Evolutionary conservation across 2,329 filamentous ascomycete species (phyloP).

Genomic region (Sporothrix variecibatus): DNA sequence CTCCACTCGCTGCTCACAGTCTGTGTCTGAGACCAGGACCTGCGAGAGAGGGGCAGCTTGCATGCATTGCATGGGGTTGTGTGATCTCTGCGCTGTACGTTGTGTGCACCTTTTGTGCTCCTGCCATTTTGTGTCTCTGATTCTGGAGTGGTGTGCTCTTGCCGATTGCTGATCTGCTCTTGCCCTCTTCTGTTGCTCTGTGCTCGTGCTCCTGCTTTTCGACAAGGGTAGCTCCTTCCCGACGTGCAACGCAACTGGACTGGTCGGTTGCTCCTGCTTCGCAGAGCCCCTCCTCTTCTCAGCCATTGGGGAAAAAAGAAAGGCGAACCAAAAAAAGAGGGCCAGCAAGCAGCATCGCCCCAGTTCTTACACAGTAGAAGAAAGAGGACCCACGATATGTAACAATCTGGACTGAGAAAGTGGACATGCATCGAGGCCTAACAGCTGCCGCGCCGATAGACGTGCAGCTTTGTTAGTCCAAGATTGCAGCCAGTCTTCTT

Average conservation of each 20-base stretch:
- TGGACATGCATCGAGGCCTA: constrained; percentile 13
- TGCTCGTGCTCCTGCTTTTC: constrained; percentile 2
- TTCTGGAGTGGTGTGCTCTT: background rate
- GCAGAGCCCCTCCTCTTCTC: background rate
- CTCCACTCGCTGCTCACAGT: background rate
- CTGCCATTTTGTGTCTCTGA: background rate
- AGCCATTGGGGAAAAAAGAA: constrained; percentile 1
- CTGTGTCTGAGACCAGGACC: background rate
- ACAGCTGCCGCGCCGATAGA: constrained; percentile 1
- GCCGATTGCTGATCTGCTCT: background rate
- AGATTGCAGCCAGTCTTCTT: background rate
- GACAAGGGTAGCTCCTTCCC: constrained; percentile 11
- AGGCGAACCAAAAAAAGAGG: background rate
- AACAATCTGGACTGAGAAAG: background rate
- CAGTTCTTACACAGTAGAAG: background rate
- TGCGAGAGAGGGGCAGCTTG: constrained; percentile 14
- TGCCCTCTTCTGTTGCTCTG: background rate
- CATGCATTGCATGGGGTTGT: constrained; percentile 21
- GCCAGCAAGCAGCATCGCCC: background rate
- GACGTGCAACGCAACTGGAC: background rate
- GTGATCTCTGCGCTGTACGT: constrained; percentile 12
- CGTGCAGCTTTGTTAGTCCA: constrained; percentile 3
- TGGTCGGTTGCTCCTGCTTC: background rate
- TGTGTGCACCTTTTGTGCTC: background rate
- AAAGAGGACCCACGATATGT: constrained; percentile 14